A percentile compares a stretch with the other conserved stretches of the same genome.
Evolutionary conservation across 108 stramenopile species (phyloP).

Genomic region (Epithemia pelagica): DNA sequence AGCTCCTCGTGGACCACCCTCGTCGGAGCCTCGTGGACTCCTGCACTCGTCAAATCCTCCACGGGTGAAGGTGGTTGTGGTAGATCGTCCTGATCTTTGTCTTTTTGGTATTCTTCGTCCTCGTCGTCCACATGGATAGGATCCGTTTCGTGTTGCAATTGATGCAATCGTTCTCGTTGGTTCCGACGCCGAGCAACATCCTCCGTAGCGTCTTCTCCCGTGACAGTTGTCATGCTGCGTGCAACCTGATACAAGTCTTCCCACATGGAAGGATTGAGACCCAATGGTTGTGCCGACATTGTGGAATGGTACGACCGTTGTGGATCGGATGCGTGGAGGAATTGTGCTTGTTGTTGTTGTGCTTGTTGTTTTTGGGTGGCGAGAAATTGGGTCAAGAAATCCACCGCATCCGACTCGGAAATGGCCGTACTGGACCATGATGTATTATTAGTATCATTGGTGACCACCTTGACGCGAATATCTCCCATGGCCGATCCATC

Average conservation of each 20-base stretch:
- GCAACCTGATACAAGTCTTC: not conserved
- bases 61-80: too few relatives aligned
- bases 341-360: not conserved
- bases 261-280: too few relatives aligned
- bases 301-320: not conserved
- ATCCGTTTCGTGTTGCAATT: not conserved
- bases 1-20: too few relatives aligned
- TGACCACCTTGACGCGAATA: not conserved
- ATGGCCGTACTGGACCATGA: not conserved
- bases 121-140: not conserved
- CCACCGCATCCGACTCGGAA: not conserved
- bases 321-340: too few relatives aligned
- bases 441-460: too few relatives aligned
- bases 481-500: too few relatives aligned
- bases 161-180: not conserved
- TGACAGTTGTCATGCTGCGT: not conserved
- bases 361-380: not conserved
- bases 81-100: not conserved
- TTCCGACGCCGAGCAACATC: not conserved
- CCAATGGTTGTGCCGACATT: not conserved
- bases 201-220: not conserved
- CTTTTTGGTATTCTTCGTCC: not conserved
- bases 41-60: too few relatives aligned
- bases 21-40: too few relatives aligned
- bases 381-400: not conserved